Evolutionary conservation across 495 filamentous ascomycete species (phyloP).

Genomic region (Amniculicola lignicola): DNA sequence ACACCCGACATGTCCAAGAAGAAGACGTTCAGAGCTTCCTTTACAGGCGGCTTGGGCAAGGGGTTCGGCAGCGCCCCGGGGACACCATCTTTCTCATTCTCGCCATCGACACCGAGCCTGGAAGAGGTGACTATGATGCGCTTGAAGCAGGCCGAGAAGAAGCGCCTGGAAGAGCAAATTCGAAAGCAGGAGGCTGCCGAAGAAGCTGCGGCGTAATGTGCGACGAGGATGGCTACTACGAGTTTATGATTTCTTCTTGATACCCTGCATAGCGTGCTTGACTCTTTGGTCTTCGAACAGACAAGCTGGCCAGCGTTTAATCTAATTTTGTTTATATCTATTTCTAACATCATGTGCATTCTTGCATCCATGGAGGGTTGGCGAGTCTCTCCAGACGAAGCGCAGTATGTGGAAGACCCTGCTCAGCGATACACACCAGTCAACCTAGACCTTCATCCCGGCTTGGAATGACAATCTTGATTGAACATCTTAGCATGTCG

Average conservation of each 20-base stretch:
- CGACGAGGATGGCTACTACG: conserved; percentile 1
- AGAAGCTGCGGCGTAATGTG: conserved; percentile 8
- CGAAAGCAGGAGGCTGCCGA: conserved; percentile 46
- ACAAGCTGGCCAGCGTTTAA: no score
- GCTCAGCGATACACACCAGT: no score
- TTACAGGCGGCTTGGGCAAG: conserved; percentile 7
- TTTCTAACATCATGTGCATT: no score
- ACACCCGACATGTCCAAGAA: conserved; percentile 25
- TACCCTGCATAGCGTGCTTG: no score
- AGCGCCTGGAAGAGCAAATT: conserved; percentile 55
- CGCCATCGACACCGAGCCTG: conserved; percentile 50
- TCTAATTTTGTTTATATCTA: no score
- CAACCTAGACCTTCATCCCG: no score
- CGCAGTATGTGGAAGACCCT: no score
- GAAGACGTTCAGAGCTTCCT: conserved; percentile 19
- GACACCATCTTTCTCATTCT: conserved; percentile 26
- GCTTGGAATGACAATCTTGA: no score
- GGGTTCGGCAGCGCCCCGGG: conserved; percentile 2
- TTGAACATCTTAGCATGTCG: no score
- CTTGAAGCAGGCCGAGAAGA: conserved; percentile 60
- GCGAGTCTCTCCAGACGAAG: no score
- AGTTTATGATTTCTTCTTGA: conserved; percentile 10
- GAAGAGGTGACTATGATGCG: conserved; percentile 61
- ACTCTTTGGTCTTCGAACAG: no score
- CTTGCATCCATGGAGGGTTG: no score